Evolutionary conservation across 1,284 basidiomycete genomes (phyloP).

Genomic region (Inonotus obliquus): DNA sequence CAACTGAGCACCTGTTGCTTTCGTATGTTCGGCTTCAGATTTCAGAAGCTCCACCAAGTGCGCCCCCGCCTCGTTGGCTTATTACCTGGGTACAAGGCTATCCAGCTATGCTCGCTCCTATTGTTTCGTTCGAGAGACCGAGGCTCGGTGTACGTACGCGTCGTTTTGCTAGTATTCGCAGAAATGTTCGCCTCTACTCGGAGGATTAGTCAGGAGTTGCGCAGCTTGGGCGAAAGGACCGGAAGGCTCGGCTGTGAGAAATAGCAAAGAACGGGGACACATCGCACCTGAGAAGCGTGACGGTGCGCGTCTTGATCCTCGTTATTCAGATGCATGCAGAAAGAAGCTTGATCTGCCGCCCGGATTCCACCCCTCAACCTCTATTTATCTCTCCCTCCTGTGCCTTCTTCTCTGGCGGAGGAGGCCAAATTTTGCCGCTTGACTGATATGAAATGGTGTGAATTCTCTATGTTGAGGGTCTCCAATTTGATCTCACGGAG

Average conservation of each 20-base stretch:
- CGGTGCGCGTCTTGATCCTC: slow-evolving; percentile 31
- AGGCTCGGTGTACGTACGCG: slow-evolving; percentile 70
- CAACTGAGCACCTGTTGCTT: slow-evolving; percentile 85
- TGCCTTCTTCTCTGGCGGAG: slow-evolving; percentile 28
- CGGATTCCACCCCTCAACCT: slow-evolving; percentile 51
- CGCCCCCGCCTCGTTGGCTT: slow-evolving; percentile 67
- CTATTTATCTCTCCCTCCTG: slow-evolving; percentile 18
- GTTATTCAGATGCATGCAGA: slow-evolving; percentile 67
- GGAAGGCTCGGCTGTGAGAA: slow-evolving; percentile 21
- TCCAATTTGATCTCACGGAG: slow-evolving; percentile 86
- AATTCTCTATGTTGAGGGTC: slow-evolving; percentile 79
- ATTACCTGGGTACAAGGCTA: slow-evolving; percentile 87
- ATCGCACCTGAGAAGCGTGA: slow-evolving; percentile 52
- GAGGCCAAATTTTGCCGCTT: slow-evolving; percentile 73
- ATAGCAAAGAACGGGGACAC: slow-evolving; percentile 66
- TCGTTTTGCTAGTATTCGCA: slow-evolving; percentile 64
- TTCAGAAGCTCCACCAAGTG: slow-evolving; percentile 49
- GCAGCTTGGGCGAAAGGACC: slow-evolving; percentile 61
- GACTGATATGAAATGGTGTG: slow-evolving; percentile 84
- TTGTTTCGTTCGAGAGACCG: slow-evolving; percentile 33
- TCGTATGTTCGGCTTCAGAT: slow-evolving; percentile 81
- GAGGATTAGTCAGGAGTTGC: slow-evolving; percentile 70
- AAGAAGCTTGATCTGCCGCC: slow-evolving; percentile 65
- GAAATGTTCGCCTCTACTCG: slow-evolving; percentile 80
- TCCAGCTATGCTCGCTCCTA: slow-evolving; percentile 55